Base-by-base conservation (phyloP, 108 stramenopile genomes). In the Phaeodactylum tricornutum region DNA sequence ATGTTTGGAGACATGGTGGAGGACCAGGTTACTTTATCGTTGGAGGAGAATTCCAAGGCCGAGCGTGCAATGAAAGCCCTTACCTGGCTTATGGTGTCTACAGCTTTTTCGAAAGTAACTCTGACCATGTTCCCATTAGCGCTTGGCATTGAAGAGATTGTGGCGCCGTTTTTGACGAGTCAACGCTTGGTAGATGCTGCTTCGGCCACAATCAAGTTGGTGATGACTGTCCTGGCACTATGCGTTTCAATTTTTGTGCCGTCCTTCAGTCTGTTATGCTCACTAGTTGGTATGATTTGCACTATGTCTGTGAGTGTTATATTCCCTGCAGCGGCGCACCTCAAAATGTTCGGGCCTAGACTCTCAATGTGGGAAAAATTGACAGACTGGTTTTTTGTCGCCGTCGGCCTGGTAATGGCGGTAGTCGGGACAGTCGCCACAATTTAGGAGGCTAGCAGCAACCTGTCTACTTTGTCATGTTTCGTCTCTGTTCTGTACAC, bases 91-190 rank as follows among this genome's bases (percentile, higher is more conserved):
- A 87, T 87, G 81, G 75, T 87, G 34, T 47, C 83, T 53, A 87
- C 86, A 20, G 78, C 86, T 12, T 75, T 70, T 37, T 77, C 75
- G 33, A 87, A 87, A 49, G 66, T 75, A 29, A 78, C 76, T 6
- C 68, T 87, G 41, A 87, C 86, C 19, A 79, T 82, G 76, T 87
- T 80, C 48, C 86, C 86, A n/a, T 49, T 79, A 29, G 80, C 81
- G 4, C 71, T 87, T 46, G 86, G 81, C n/a, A 63, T 87, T 36
- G 80, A 82, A 69, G 86, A 87, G 42, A 72, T 87, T 50, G 38
- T 81, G 26, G 77, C 86, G 12, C 72, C 61, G 36, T 68, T 53
- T 26, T 35, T 86, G 30, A 72, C 84, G 2, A 76, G 61, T 45
- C 77, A 86, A 34, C 39, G 49, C 16, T 56, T 59, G 16, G 71